Percentiles rank a stretch among this genome's conserved stretches.
Conservation (phyloP, 768 basidiomycete genomes). For the Serendipita sp. region DNA sequence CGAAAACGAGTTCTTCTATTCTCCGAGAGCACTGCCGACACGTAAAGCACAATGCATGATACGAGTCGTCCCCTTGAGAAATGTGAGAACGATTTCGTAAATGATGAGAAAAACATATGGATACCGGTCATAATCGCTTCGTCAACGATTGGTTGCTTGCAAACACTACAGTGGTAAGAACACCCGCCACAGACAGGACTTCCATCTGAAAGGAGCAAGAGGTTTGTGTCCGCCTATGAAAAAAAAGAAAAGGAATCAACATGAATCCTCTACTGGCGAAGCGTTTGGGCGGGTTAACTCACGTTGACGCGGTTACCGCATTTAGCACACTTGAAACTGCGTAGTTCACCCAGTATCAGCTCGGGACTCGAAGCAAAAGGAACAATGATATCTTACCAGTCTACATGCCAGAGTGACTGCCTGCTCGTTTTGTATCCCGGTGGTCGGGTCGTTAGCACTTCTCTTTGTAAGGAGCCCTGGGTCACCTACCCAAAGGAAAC, state of each 20-base stretch:
- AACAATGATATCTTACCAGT: conserved; percentile 29
- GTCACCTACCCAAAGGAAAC: conserved; percentile 83
- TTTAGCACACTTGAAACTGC: conserved; percentile 85
- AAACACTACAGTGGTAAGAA: conserved; percentile 91
- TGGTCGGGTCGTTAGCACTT: no score
- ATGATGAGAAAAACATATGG: neutral
- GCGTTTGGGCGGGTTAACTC: neutral
- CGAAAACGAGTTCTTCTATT: conserved; percentile 96
- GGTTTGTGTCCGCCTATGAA: conserved; percentile 68
- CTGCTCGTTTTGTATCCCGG: conserved; percentile 23
- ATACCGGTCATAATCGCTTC: conserved; percentile 93
- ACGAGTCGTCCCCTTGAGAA: conserved; percentile 68
- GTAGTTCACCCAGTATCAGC: conserved; percentile 8
- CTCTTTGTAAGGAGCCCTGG: neutral
- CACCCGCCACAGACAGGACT: conserved; percentile 91
- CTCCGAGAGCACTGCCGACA: conserved; percentile 87
- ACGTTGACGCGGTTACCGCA: conserved; percentile 68
- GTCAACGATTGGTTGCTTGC: conserved; percentile 85
- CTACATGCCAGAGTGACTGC: conserved; percentile 85
- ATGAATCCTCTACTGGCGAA: conserved; percentile 13
- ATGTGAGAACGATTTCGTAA: neutral
- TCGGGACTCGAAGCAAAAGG: neutral
- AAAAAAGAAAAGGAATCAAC: neutral
- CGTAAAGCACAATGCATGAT: conserved; percentile 97
- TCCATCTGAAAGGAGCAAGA: conserved; percentile 91